Evolutionary conservation across 345 rosid species (phyloP), one percentile per base, ranked within the genome.

Genomic region (Eucalyptus rudis): DNA sequence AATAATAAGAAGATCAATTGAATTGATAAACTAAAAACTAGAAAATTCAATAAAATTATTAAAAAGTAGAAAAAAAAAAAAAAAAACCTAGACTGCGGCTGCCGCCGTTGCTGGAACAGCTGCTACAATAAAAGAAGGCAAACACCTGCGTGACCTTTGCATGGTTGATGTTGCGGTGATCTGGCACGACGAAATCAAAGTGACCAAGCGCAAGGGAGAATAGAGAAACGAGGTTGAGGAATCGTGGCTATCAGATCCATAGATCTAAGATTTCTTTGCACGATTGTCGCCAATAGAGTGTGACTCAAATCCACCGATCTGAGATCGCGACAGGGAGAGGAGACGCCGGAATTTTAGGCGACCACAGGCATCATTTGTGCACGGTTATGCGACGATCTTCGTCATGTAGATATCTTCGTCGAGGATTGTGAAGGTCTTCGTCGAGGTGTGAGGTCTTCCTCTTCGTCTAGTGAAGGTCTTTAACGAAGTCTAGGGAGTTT

Each of bases 231-330:
- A 19, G 44, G 81, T 19, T 36, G 81, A 19, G 80, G 43, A 33
- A 68, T 68, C 44, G 19, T n/a, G 19, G 17, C 16, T 64, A 29
- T 68, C 24, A 5, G 12, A 16, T 68, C 80, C 80, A 8, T 68
- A 33, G 43, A 9, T 71, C 10, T 5, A 20, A 68, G 80, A 33
- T 68, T 66, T 31, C 40, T 66, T 11, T 15, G 40, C 40, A n/a
- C 4, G 40, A 66, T 0, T 15, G 79, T 66, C 10, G 43, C 40
- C 19, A 2, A 1, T 31, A 0, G 43, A 31, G 40, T 16, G 22
- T 1, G 79, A 13, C 40, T 15, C 76, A n/a, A 66, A 66, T 31
- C 76, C 36, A 64, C 19, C 10, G 20, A n/a, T 64, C 9, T 7
- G 36, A 14, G 76, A n/a, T n/a, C 36, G 33, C 8, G 9, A n/a